Percentiles rank a stretch among this genome's conserved stretches.
Evolutionary conservation across 257 asterid genomes (phyloP).

Genomic region (Pogostemon cablin): DNA sequence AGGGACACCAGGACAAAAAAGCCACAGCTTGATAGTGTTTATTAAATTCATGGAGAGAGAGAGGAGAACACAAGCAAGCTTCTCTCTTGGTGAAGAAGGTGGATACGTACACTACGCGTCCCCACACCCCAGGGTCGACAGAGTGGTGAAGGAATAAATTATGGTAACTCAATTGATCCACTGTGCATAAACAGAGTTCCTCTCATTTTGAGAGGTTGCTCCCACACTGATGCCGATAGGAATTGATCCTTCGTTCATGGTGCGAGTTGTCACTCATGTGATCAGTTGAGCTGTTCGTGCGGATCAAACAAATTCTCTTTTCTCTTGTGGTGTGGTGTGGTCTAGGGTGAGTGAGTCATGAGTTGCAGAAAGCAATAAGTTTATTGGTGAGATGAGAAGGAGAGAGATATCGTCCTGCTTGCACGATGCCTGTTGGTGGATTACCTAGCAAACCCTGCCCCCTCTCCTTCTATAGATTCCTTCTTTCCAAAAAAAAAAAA

Average conservation of each 20-base stretch:
- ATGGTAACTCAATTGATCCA: too few relatives aligned
- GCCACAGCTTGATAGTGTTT: conserved; percentile 51
- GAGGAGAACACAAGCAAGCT: too few relatives aligned
- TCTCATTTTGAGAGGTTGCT: too few relatives aligned
- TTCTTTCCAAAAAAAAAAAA: neutral
- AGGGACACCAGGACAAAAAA: conserved; percentile 48
- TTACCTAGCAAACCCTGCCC: conserved; percentile 72
- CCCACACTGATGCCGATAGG: too few relatives aligned
- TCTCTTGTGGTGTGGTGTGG: neutral
- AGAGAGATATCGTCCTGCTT: conserved; percentile 44
- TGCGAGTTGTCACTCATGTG: too few relatives aligned
- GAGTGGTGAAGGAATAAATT: too few relatives aligned
- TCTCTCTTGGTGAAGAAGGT: neutral
- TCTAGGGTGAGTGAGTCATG: neutral
- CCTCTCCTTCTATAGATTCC: conserved; percentile 45
- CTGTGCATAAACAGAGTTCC: too few relatives aligned
- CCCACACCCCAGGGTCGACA: too few relatives aligned
- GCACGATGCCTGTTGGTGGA: conserved; percentile 78
- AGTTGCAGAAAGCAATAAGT: conserved; percentile 21
- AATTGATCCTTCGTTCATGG: too few relatives aligned
- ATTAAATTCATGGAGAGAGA: neutral
- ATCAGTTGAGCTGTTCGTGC: too few relatives aligned
- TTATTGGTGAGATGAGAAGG: conserved; percentile 33
- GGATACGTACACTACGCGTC: too few relatives aligned
- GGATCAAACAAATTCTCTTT: too few relatives aligned